A percentile compares a stretch with the other conserved stretches of the same genome.
Evolutionary conservation across 2,329 filamentous ascomycete species (phyloP).

Genomic region (Penicillium thymicola): DNA sequence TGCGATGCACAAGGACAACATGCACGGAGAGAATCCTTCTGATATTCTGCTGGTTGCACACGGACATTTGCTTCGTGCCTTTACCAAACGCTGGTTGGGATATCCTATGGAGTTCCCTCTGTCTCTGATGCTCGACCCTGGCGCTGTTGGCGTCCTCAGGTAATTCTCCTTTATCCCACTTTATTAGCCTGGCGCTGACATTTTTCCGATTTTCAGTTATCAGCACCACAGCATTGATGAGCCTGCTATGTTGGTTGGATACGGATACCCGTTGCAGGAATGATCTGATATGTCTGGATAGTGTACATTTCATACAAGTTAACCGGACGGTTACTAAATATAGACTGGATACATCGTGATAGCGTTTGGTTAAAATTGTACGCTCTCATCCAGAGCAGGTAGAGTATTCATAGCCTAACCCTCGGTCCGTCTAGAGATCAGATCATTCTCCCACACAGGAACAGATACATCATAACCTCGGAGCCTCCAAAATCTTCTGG

Average conservation of each 20-base stretch:
- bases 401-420: neutral
- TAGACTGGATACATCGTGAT: neutral
- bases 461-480: neutral
- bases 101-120: slow-evolving; percentile 42
- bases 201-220: slow-evolving; percentile 24
- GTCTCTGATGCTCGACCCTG: slow-evolving; percentile 46
- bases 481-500: neutral
- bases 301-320: neutral
- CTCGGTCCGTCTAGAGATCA: neutral
- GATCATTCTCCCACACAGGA: neutral
- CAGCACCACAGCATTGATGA: slow-evolving; percentile 39
- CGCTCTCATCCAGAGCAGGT: neutral
- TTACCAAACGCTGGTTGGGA: slow-evolving; percentile 48
- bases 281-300: neutral
- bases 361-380: neutral
- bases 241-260: slow-evolving; percentile 43
- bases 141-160: slow-evolving; percentile 44
- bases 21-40: slow-evolving; percentile 39
- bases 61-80: slow-evolving; percentile 47
- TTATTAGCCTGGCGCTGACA: neutral
- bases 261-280: slow-evolving; percentile 34
- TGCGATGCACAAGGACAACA: slow-evolving; percentile 38
- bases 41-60: slow-evolving; percentile 44
- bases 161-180: slow-evolving; percentile 11
- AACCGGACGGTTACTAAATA: neutral